These are phyloP conservation scores for Cyclotella cryptica DNA, from an alignment of 108 stramenopile species.

Conservation along the genomic window DNA sequence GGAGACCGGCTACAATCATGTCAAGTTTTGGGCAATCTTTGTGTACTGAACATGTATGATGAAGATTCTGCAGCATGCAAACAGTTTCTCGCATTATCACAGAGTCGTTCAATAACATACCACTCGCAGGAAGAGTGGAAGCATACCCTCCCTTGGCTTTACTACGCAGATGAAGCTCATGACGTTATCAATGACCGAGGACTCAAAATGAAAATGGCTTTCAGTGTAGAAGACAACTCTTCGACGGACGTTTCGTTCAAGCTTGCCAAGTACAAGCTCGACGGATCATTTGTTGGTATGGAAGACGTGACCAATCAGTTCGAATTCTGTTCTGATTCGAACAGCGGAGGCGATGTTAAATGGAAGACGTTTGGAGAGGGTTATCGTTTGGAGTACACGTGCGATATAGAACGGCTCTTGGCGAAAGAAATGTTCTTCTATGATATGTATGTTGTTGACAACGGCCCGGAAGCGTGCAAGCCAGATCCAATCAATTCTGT, in stretches of 20 bases:
- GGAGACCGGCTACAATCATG: slow-evolving; percentile 39
- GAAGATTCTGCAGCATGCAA: slow-evolving; percentile 56
- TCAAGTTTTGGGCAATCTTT: slow-evolving; percentile 75
- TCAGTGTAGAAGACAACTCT: slow-evolving; percentile 30
- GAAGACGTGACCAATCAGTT: slow-evolving; percentile 68
- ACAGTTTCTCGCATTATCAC: slow-evolving; percentile 36
- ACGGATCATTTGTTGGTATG: slow-evolving; percentile 73
- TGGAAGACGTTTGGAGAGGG: slow-evolving; percentile 60
- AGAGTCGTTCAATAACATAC: slow-evolving; percentile 25
- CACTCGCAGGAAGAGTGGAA: slow-evolving; percentile 60
- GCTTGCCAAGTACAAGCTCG: slow-evolving; percentile 67
- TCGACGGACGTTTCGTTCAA: slow-evolving; percentile 43
- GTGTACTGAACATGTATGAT: slow-evolving; percentile 74
- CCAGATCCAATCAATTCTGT: slow-evolving; percentile 10
- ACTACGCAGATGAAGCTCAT: slow-evolving; percentile 55
- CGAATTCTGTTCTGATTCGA: slow-evolving; percentile 55
- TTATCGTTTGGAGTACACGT: slow-evolving; percentile 47
- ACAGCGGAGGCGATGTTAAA: slow-evolving; percentile 10
- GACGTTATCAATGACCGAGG: slow-evolving; percentile 52
- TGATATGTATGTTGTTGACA: slow-evolving; percentile 76
- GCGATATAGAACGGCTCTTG: slow-evolving; percentile 56
- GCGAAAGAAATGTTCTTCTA: slow-evolving; percentile 66
- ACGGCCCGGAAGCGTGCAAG: slow-evolving; percentile 40
- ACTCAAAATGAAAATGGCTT: slow-evolving; percentile 60
- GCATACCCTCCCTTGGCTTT: slow-evolving; percentile 65